A percentile compares a stretch with the other conserved stretches of the same genome.
phyloP scores from a whole-genome alignment of 768 basidiomycete species.

The Lentinula sp. region DNA sequence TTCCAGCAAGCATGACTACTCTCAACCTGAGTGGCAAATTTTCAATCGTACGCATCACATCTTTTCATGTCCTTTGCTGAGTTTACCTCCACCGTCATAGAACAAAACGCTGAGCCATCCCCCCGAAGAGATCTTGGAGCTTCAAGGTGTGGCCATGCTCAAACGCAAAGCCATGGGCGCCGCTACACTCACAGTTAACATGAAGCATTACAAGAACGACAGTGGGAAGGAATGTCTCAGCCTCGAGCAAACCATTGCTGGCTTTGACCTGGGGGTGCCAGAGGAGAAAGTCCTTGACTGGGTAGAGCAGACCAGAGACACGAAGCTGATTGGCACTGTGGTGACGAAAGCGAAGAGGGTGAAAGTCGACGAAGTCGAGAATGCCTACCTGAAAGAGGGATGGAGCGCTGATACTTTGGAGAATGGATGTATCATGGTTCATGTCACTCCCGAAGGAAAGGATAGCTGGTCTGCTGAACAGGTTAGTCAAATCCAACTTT shows the following conservation, averaged over 20 bases:
- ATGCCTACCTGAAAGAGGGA: conserved; percentile 33
- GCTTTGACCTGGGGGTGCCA: not conserved
- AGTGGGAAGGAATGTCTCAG: conserved; percentile 58
- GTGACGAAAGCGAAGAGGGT: conserved; percentile 48
- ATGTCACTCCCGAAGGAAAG: conserved; percentile 28
- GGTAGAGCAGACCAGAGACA: conserved; percentile 52
- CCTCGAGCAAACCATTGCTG: conserved; percentile 38
- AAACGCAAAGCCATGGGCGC: conserved; percentile 55
- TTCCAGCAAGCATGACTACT: conserved; percentile 53
- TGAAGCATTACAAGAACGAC: conserved; percentile 64
- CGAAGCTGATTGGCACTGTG: conserved; percentile 57
- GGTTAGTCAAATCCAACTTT: conserved; percentile 2
- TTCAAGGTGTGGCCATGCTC: conserved; percentile 72
- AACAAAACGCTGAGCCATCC: conserved; percentile 62
- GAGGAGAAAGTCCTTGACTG: conserved; percentile 24
- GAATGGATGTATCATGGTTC: conserved; percentile 29
- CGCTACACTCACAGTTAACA: conserved; percentile 50
- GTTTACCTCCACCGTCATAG: conserved; percentile 24
- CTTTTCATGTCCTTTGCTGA: not conserved
- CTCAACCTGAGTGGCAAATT: conserved; percentile 59
- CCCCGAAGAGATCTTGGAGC: conserved; percentile 54
- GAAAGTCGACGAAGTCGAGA: conserved; percentile 38
- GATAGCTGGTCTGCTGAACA: conserved; percentile 33
- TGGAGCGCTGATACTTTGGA: conserved; percentile 38
- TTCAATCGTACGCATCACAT: conserved; percentile 38